phyloP scores from a whole-genome alignment of 331 rosid genomes.

The Saraca asoca region DNA sequence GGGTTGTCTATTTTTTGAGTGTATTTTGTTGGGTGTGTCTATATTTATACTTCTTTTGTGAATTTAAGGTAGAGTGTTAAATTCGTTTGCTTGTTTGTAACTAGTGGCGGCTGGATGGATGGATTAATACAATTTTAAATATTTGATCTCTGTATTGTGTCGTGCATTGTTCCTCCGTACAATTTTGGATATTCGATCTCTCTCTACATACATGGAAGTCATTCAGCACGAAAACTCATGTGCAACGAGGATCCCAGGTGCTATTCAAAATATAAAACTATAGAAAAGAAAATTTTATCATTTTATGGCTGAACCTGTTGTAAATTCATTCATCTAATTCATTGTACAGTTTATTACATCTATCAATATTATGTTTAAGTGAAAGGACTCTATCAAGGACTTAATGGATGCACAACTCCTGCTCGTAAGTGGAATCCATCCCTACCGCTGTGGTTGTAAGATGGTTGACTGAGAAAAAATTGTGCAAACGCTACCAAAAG shows the following conservation, averaged over 20 bases:
- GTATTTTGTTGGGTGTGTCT: constrained; percentile 37
- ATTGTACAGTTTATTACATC: neutral
- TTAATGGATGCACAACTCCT: too few species aligned
- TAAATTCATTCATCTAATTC: too few species aligned
- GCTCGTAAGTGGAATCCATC: too few species aligned
- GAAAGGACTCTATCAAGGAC: too few species aligned
- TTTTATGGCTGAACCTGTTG: neutral
- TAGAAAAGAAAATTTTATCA: neutral
- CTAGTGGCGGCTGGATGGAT: constrained; percentile 4
- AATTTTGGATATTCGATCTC: neutral
- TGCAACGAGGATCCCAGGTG: neutral
- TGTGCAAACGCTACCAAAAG: too few species aligned
- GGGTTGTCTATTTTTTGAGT: constrained; percentile 16
- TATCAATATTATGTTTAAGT: neutral
- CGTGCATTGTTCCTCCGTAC: neutral
- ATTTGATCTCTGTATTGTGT: neutral
- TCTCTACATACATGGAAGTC: too few species aligned
- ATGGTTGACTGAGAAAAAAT: too few species aligned
- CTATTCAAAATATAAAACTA: neutral
- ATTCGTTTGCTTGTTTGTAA: constrained; percentile 40
- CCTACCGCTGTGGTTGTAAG: too few species aligned
- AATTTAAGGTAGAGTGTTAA: constrained; percentile 32
- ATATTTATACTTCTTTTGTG: constrained; percentile 47
- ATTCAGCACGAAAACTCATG: neutral
- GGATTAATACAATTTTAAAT: neutral